Conservation (phyloP, 2,329 filamentous ascomycete species). For the Chaetomiaceae sp. region DNA sequence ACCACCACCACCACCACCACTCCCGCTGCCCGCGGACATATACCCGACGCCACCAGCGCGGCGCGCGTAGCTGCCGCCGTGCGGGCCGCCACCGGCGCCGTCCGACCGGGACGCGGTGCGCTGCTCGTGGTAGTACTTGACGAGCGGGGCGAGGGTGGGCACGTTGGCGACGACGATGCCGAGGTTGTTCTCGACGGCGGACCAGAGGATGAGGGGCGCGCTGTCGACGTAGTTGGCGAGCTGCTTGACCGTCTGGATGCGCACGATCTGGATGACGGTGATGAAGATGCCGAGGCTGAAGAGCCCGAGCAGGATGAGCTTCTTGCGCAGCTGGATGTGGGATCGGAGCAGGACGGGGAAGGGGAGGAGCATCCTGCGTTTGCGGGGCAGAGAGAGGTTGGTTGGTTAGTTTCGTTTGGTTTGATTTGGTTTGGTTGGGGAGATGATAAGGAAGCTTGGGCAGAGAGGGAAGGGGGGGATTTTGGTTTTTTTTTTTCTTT, state of each 20-base stretch:
- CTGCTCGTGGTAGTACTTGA: conserved; percentile 28
- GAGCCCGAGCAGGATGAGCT: conserved; percentile 39
- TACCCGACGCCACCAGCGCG: too few relatives aligned
- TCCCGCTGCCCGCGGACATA: too few relatives aligned
- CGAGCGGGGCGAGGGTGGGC: conserved; percentile 30
- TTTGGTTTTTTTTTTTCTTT: too few relatives aligned
- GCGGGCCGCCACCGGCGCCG: too few relatives aligned
- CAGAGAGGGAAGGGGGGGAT: too few relatives aligned
- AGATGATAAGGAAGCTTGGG: too few relatives aligned
- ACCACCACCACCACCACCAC: not conserved
- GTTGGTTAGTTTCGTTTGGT: not conserved
- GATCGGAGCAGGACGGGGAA: conserved; percentile 38
- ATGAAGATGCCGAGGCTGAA: conserved; percentile 50
- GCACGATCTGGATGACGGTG: conserved; percentile 47
- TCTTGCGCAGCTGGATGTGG: conserved; percentile 38
- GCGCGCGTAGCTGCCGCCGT: too few relatives aligned
- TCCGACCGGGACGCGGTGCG: too few relatives aligned
- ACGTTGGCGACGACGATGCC: conserved; percentile 32
- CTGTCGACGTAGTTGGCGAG: conserved; percentile 44
- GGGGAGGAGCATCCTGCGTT: conserved; percentile 37
- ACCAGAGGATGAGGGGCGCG: conserved; percentile 36
- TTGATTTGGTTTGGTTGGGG: not conserved
- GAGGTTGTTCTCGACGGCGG: conserved; percentile 30
- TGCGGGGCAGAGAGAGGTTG: not conserved
- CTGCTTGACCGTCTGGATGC: conserved; percentile 44